Evolutionary conservation across 2,329 filamentous ascomycete genomes (phyloP).

Genomic region (Colletotrichum acutatum): DNA sequence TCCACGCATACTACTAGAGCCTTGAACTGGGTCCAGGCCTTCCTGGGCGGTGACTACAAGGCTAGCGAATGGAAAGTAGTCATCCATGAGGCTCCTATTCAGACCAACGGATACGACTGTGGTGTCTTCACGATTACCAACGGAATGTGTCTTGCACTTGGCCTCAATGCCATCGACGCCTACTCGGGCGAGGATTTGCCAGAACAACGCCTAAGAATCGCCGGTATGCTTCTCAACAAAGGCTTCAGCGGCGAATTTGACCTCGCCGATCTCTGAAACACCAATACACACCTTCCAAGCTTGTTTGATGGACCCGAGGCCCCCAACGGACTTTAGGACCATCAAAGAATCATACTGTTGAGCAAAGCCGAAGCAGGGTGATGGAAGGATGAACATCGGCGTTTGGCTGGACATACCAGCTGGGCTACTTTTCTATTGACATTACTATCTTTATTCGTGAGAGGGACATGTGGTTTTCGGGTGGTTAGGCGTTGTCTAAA

Average conservation of each 20-base stretch:
- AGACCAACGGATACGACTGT: slow-evolving; percentile 78
- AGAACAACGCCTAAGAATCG: slow-evolving; percentile 70
- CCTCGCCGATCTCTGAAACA: slow-evolving; percentile 50
- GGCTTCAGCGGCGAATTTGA: slow-evolving; percentile 72
- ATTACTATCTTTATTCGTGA: neutral
- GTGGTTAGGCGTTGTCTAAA: neutral
- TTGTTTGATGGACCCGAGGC: neutral
- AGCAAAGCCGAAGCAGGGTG: neutral
- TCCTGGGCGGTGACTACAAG: slow-evolving; percentile 65
- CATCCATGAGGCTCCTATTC: slow-evolving; percentile 61
- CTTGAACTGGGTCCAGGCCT: slow-evolving; percentile 65
- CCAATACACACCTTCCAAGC: neutral
- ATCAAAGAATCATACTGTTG: neutral
- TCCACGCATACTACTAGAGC: slow-evolving; percentile 53
- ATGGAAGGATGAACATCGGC: neutral
- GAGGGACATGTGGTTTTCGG: neutral
- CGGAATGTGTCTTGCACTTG: slow-evolving; percentile 69
- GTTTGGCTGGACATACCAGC: neutral
- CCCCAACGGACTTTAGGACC: too few species aligned
- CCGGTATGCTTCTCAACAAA: slow-evolving; percentile 73
- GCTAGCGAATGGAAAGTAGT: slow-evolving; percentile 69
- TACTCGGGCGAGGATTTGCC: slow-evolving; percentile 67
- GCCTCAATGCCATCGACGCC: slow-evolving; percentile 59
- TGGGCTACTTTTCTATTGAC: too few species aligned
- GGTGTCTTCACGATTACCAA: slow-evolving; percentile 84